These are phyloP conservation scores for Millerozyma miso DNA, from an alignment of 805 yeast species.

Conservation along the genomic window DNA sequence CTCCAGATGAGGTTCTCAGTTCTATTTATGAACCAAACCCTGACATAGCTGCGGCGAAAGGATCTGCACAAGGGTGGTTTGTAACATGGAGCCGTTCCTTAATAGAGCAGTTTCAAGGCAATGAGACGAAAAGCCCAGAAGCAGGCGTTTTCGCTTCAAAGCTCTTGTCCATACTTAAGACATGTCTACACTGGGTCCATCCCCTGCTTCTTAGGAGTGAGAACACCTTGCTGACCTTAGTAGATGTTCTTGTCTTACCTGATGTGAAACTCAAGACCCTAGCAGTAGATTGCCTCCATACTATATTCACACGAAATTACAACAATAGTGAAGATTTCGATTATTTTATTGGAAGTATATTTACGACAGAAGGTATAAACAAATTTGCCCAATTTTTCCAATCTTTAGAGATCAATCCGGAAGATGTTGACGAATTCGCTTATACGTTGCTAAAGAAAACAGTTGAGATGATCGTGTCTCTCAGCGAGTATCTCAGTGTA, in stretches of 20 bases:
- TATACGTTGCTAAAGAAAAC: slow-evolving; percentile 84
- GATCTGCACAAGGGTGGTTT: slow-evolving; percentile 83
- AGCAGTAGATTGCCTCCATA: slow-evolving; percentile 88
- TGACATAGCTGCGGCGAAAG: slow-evolving; percentile 59
- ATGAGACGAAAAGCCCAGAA: slow-evolving; percentile 21
- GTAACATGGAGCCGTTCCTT: slow-evolving; percentile 54
- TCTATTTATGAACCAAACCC: slow-evolving; percentile 62
- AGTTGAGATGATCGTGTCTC: slow-evolving; percentile 87
- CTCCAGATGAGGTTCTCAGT: slow-evolving; percentile 63
- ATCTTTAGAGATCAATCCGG: slow-evolving; percentile 56
- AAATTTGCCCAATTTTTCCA: slow-evolving; percentile 63
- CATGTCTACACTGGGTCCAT: slow-evolving; percentile 87
- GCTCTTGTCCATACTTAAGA: slow-evolving; percentile 76
- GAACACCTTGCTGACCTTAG: slow-evolving; percentile 60
- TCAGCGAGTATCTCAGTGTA: slow-evolving; percentile 71
- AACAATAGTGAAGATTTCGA: slow-evolving; percentile 63
- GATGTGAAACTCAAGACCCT: slow-evolving; percentile 70
- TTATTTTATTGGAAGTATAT: slow-evolving; percentile 74
- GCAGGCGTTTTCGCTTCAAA: slow-evolving; percentile 54
- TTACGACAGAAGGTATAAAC: slow-evolving; percentile 66
- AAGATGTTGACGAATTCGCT: slow-evolving; percentile 71
- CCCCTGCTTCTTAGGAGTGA: slow-evolving; percentile 68
- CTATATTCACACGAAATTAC: slow-evolving; percentile 77
- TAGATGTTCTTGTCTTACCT: slow-evolving; percentile 52
- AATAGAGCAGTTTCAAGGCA: slow-evolving; percentile 28